Evolutionary conservation across 805 yeast species (phyloP).

Genomic region (Zygoascus biomembranicola): DNA sequence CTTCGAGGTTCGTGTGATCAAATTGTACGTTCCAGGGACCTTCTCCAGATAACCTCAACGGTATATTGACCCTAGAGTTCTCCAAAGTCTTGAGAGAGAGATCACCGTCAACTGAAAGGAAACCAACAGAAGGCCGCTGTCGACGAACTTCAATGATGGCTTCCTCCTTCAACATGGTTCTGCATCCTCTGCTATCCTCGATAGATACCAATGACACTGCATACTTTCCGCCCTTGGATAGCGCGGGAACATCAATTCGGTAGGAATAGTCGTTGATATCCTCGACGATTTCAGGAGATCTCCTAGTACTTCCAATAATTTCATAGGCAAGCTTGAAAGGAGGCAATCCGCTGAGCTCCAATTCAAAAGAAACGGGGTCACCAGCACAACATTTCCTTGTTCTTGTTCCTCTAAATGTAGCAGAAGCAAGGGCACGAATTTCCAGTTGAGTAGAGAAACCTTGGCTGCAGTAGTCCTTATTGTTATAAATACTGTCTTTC

Average conservation of each 20-base stretch:
- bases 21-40: slow-evolving; percentile 40
- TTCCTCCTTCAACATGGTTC: slow-evolving; percentile 55
- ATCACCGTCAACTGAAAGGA: slow-evolving; percentile 34
- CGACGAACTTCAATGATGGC: slow-evolving; percentile 67
- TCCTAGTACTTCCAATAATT: slow-evolving; percentile 49
- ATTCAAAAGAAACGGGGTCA: slow-evolving; percentile 39
- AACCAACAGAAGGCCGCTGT: slow-evolving; percentile 54
- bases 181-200: slow-evolving; percentile 70
- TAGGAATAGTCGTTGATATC: slow-evolving; percentile 33
- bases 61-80: slow-evolving; percentile 52
- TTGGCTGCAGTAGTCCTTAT: slow-evolving; percentile 15
- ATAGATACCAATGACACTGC: slow-evolving; percentile 54
- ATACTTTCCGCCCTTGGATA: slow-evolving; percentile 66
- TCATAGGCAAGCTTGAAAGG: slow-evolving; percentile 71
- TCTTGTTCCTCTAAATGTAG: slow-evolving; percentile 21
- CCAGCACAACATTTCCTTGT: slow-evolving; percentile 39
- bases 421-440: slow-evolving; percentile 32
- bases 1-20: slow-evolving; percentile 8
- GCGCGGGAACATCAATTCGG: slow-evolving; percentile 44
- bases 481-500: slow-evolving; percentile 55
- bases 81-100: slow-evolving; percentile 31
- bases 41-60: slow-evolving; percentile 51
- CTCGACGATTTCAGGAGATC: slow-evolving; percentile 35
- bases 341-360: slow-evolving; percentile 65
- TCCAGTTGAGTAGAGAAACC: slow-evolving; percentile 25